phyloP scores from a whole-genome alignment of 495 filamentous ascomycete genomes.

The Aspergillus sclerotiicarbonarius region DNA sequence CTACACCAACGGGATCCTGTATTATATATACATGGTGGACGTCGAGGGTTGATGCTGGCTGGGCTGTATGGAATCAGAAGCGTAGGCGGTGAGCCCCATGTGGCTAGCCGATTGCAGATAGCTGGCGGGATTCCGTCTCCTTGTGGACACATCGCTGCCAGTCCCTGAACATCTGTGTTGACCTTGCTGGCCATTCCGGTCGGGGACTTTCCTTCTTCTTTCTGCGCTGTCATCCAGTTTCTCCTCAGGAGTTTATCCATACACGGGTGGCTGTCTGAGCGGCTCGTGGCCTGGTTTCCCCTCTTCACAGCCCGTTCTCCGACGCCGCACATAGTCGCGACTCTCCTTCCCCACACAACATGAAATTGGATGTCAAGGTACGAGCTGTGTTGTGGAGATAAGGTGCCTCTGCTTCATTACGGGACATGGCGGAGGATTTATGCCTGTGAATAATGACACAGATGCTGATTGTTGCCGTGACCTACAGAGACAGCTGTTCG shows the following conservation, averaged over 20 bases:
- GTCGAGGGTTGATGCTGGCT: no score
- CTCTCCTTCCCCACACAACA: slow-evolving; percentile 51
- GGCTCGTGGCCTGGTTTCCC: slow-evolving; percentile 38
- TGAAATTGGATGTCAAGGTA: slow-evolving; percentile 93
- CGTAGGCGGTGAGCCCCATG: slow-evolving; percentile 40
- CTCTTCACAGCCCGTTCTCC: slow-evolving; percentile 30
- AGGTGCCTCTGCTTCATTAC: slow-evolving; percentile 21
- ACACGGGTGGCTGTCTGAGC: slow-evolving; percentile 37
- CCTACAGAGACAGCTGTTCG: slow-evolving; percentile 73
- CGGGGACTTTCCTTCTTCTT: slow-evolving; percentile 11
- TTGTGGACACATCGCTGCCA: slow-evolving; percentile 48
- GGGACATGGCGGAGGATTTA: slow-evolving; percentile 18
- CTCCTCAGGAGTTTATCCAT: slow-evolving; percentile 10
- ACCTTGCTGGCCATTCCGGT: slow-evolving; percentile 19
- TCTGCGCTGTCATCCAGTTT: not conserved
- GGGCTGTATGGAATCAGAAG: not conserved
- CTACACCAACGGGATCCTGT: not conserved
- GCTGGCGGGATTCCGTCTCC: slow-evolving; percentile 40
- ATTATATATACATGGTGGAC: not conserved
- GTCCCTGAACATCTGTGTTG: slow-evolving; percentile 14
- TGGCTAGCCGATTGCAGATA: slow-evolving; percentile 24
- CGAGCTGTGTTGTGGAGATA: slow-evolving; percentile 26
- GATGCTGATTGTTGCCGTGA: slow-evolving; percentile 31
- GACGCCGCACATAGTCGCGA: slow-evolving; percentile 43
- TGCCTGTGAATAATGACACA: slow-evolving; percentile 18